These are phyloP conservation scores for Candida tibetensis DNA, from an alignment of 805 yeast species.

Conservation along the genomic window DNA sequence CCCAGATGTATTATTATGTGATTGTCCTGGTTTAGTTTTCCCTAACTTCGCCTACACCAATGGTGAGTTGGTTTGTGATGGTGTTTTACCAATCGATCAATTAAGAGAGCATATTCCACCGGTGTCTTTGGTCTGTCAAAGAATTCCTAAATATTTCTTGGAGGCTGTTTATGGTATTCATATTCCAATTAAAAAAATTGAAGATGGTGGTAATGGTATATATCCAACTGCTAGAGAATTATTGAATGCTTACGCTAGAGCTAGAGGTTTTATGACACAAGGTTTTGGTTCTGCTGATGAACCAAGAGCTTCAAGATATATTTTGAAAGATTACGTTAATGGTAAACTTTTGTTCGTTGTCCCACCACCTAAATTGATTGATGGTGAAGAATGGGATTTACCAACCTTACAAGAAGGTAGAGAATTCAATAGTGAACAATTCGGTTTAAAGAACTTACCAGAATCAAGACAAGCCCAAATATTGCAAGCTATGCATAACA, in stretches of 20 bases:
- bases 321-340: slow-evolving; percentile 90
- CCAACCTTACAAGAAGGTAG: slow-evolving; percentile 38
- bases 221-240: slow-evolving; percentile 87
- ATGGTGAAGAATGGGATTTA: slow-evolving; percentile 58
- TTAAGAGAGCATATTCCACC: slow-evolving; percentile 92
- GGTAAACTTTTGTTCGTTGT: slow-evolving; percentile 82
- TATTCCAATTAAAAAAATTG: slow-evolving; percentile 67
- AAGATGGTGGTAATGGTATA: slow-evolving; percentile 83
- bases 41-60: slow-evolving; percentile 96
- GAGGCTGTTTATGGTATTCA: slow-evolving; percentile 95
- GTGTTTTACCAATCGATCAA: slow-evolving; percentile 98
- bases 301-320: slow-evolving; percentile 87
- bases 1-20: slow-evolving; percentile 82
- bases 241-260: slow-evolving; percentile 88
- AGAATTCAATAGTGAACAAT: slow-evolving; percentile 72
- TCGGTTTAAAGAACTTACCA: slow-evolving; percentile 62
- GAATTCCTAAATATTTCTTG: slow-evolving; percentile 83
- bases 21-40: slow-evolving; percentile 98
- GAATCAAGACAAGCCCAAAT: slow-evolving; percentile 73
- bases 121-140: slow-evolving; percentile 73
- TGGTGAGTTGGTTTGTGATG: slow-evolving; percentile 95
- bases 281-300: slow-evolving; percentile 97
- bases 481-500: slow-evolving; percentile 56
- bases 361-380: slow-evolving; percentile 75
- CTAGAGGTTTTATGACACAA: slow-evolving; percentile 96